Conservation (phyloP, 225 moss, liverwort and hornwort genomes). For the Sphagnum tenellum region DNA sequence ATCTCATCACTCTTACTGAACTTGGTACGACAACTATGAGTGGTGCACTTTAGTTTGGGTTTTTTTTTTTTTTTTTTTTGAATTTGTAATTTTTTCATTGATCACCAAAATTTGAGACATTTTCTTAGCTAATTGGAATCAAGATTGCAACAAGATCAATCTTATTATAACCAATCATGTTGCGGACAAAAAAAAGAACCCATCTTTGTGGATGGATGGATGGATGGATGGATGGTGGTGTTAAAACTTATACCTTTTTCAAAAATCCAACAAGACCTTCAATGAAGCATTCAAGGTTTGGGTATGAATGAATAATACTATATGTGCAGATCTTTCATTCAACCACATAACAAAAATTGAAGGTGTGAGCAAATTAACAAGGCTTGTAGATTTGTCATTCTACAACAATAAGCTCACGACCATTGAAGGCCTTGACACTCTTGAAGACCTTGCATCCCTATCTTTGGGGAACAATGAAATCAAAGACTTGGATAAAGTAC, state of each 20-base stretch:
- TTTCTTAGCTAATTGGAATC: too few relatives aligned
- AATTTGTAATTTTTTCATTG: too few relatives aligned
- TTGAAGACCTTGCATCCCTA: slow-evolving; percentile 59
- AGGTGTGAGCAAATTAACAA: slow-evolving; percentile 62
- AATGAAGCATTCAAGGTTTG: neutral
- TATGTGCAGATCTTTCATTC: slow-evolving; percentile 78
- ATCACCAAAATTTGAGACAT: too few relatives aligned
- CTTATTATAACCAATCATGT: too few relatives aligned
- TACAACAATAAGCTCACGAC: slow-evolving; percentile 68
- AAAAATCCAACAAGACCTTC: neutral
- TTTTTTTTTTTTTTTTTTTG: too few relatives aligned
- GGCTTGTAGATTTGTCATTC: slow-evolving; percentile 59
- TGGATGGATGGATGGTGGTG: too few relatives aligned
- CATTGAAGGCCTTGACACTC: slow-evolving; percentile 65
- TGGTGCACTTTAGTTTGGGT: too few relatives aligned
- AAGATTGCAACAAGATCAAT: too few relatives aligned
- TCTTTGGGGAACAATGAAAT: slow-evolving; percentile 84
- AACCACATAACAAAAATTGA: slow-evolving; percentile 81
- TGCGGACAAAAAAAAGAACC: too few relatives aligned
- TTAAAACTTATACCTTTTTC: too few relatives aligned
- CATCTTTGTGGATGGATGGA: too few relatives aligned
- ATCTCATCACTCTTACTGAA: slow-evolving; percentile 51
- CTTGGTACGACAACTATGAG: slow-evolving; percentile 28
- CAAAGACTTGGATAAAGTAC: slow-evolving; percentile 77
- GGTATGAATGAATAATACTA: slow-evolving; percentile 15